Evolutionary conservation across 2,329 filamentous ascomycete genomes (phyloP), one percentile per base, ranked within the genome.

Genomic region (Alternaria angustiovoidea): DNA sequence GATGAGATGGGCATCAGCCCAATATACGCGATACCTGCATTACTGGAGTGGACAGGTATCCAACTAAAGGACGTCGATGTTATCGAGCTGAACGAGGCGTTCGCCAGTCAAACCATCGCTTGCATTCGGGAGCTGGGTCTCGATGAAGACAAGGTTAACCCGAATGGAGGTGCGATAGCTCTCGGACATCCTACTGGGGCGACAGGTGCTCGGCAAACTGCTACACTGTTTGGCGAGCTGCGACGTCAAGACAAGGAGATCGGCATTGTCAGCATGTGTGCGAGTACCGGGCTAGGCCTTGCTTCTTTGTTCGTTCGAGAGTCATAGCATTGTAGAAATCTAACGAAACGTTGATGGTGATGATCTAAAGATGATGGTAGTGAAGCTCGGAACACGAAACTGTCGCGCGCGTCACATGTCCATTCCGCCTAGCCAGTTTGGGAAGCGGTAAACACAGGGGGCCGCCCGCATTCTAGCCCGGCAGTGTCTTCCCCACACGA

Each of bases 1-100:
- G 88, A 95, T 68, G 92, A 98, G 81, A 98, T 99, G 95, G 95
- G 94, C 63, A 97, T 97, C 67, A 91, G 91, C 54, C 92, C 92
- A 42, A 88, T 89, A 51, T 81, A 85, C 59, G 86, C 87, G n/a
- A 87, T 89, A 63, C 87, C 87, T 63, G 97, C 97, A 85, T 87
- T 98, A 47, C 87, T 97, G 49, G 81, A 83, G 75, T 90, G 94
- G 81, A 88, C 89, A 83, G 88, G 89, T 78, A 81, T 98, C 62
- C 87, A 85, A 34, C 84, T 96, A 56, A 87, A 89, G 60, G 94
- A 98, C 72, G 87, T 95, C 62, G 95, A 98, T 75, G 86, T 98
- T 48, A 84, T 94, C 69, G 94, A 98, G 85, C 81, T 99, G 75
- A 98, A 98, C 82, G 94, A 98, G 85, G 94, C 95, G 1, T 98